These are phyloP conservation scores for Clonostachys byssicola DNA, from an alignment of 2,329 filamentous ascomycete genomes.

Conservation along the genomic window DNA sequence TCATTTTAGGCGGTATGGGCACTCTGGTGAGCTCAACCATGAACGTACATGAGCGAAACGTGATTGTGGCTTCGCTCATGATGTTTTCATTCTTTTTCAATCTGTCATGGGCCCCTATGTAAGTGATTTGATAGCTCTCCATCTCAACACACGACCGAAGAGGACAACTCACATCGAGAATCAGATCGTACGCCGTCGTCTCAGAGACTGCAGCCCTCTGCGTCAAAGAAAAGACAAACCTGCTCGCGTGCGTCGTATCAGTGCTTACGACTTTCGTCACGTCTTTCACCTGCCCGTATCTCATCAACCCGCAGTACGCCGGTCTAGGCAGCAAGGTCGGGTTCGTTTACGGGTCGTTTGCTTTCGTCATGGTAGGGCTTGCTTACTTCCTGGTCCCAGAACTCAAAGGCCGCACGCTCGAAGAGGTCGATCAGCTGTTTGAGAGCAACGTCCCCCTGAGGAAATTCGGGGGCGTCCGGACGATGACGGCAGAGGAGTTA, in stretches of 20 bases:
- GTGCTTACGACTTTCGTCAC: conserved; percentile 21
- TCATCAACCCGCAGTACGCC: conserved; percentile 25
- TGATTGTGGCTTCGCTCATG: conserved; percentile 16
- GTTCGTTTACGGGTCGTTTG: conserved; percentile 24
- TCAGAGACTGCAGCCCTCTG: conserved; percentile 14
- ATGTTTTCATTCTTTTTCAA: conserved; percentile 15
- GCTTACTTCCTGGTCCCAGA: conserved; percentile 27
- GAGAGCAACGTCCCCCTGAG: neutral
- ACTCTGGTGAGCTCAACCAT: conserved; percentile 8
- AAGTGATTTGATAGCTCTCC: conserved; percentile 4
- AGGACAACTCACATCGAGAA: neutral
- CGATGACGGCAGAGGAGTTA: too few relatives aligned
- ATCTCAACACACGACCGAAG: too few relatives aligned
- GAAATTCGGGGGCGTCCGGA: neutral
- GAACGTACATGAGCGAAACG: conserved; percentile 14
- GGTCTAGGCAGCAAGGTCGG: conserved; percentile 25
- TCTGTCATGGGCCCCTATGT: conserved; percentile 18
- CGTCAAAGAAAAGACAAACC: conserved; percentile 22
- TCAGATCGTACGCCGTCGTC: conserved; percentile 16
- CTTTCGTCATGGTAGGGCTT: conserved; percentile 12
- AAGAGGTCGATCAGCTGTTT: conserved; percentile 3
- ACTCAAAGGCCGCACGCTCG: conserved; percentile 10
- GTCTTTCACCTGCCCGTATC: conserved; percentile 28
- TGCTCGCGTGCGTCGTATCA: conserved; percentile 17
- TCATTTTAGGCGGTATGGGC: conserved; percentile 30